phyloP scores from a whole-genome alignment of 257 asterid species.

The Solanum arcanum region DNA sequence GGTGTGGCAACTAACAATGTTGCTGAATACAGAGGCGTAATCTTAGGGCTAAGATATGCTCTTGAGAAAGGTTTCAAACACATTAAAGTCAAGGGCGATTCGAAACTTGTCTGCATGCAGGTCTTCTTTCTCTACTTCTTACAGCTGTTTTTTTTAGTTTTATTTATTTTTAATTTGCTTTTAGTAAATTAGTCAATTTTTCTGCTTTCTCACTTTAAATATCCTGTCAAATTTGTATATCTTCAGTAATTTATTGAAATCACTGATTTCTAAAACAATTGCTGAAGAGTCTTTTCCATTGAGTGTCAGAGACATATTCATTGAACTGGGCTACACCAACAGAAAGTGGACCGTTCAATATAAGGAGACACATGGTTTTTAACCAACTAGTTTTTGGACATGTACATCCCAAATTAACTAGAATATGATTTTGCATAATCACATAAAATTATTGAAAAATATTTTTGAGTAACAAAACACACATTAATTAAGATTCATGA shows the following conservation, averaged over 20 bases:
- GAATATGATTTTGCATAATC: not conserved
- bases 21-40: slow-evolving; percentile 83
- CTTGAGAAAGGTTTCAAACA: slow-evolving; percentile 75
- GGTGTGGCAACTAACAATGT: slow-evolving; percentile 93
- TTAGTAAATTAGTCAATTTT: not conserved
- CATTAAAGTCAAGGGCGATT: slow-evolving; percentile 83
- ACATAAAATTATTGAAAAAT: not conserved
- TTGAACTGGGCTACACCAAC: not conserved
- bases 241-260: not conserved
- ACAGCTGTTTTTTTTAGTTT: not conserved
- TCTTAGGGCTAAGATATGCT: slow-evolving; percentile 85
- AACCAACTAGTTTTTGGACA: not conserved
- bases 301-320: not conserved
- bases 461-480: not conserved
- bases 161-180: not conserved
- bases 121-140: slow-evolving; percentile 21
- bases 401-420: not conserved
- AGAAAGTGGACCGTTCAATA: not conserved
- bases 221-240: not conserved
- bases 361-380: not conserved
- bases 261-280: not conserved
- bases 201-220: not conserved
- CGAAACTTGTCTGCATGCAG: slow-evolving; percentile 99
- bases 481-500: not conserved
- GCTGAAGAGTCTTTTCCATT: not conserved